Evolutionary conservation across 2,329 filamentous ascomycete species (phyloP).

Genomic region (Aspergillus caelatus): DNA sequence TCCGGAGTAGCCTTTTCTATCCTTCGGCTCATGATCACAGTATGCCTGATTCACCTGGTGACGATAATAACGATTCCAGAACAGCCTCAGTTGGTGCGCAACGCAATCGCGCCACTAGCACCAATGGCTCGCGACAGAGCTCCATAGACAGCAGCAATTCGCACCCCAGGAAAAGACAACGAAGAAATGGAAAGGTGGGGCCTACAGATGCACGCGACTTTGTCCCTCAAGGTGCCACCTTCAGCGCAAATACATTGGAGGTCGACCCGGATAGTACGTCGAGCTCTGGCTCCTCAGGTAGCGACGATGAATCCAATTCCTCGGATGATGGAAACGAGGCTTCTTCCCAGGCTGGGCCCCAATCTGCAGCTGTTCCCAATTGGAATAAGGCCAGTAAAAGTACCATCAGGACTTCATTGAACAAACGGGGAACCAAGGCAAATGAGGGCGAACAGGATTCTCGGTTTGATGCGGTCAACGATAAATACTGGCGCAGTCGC

Average conservation of each 20-base stretch:
- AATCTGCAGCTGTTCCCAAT: slow-evolving; percentile 35
- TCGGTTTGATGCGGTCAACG: slow-evolving; percentile 40
- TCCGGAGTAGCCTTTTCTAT: background rate
- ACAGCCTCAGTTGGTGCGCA: slow-evolving; percentile 48
- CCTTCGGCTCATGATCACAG: slow-evolving; percentile 1
- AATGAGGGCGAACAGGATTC: slow-evolving; percentile 20
- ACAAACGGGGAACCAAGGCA: slow-evolving; percentile 27
- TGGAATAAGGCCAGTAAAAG: slow-evolving; percentile 50
- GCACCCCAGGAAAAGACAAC: slow-evolving; percentile 31
- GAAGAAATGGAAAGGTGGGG: slow-evolving; percentile 27
- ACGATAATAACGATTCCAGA: slow-evolving; percentile 48
- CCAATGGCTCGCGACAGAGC: slow-evolving; percentile 27
- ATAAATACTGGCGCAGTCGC: slow-evolving; percentile 40
- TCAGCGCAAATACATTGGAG: slow-evolving; percentile 36
- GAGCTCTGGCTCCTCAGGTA: slow-evolving; percentile 26
- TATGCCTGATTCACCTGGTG: slow-evolving; percentile 33
- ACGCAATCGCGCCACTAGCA: slow-evolving; percentile 31
- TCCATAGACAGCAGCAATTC: slow-evolving; percentile 25
- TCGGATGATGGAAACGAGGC: slow-evolving; percentile 19
- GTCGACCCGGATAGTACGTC: slow-evolving; percentile 37
- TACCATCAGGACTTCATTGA: slow-evolving; percentile 47
- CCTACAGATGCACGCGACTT: slow-evolving; percentile 37
- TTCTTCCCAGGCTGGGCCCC: slow-evolving; percentile 18
- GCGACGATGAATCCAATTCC: slow-evolving; percentile 17
- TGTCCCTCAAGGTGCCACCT: slow-evolving; percentile 40